Evolutionary conservation across 1,284 basidiomycete species (phyloP).

Genomic region (Pholiota adiposa): DNA sequence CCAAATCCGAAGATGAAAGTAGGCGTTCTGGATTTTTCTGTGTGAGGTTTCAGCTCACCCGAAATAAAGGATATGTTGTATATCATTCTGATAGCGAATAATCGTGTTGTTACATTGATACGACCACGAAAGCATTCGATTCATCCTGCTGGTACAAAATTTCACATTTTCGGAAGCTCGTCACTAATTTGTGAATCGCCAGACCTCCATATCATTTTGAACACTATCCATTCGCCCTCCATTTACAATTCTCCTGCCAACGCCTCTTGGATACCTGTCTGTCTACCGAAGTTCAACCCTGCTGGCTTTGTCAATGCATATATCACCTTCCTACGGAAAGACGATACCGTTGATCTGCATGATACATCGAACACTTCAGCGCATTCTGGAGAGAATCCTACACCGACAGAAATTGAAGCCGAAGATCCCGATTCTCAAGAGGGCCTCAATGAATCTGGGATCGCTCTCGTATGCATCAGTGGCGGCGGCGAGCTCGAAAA

Average conservation of each 20-base stretch:
- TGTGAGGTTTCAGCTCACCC: background rate
- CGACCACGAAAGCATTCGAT: constrained; percentile 93
- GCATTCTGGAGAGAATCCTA: constrained; percentile 8
- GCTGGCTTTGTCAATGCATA: constrained; percentile 93
- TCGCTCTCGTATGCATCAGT: constrained; percentile 70
- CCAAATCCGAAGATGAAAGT: constrained; percentile 84
- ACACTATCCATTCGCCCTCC: constrained; percentile 75
- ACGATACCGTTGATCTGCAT: constrained; percentile 25
- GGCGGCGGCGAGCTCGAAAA: constrained; percentile 71
- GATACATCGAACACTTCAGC: constrained; percentile 11
- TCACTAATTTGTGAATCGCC: background rate
- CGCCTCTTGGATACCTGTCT: constrained; percentile 94
- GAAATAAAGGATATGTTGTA: constrained; percentile 10
- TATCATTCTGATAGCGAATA: constrained; percentile 78
- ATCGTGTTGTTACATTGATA: constrained; percentile 85
- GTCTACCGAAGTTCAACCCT: constrained; percentile 93
- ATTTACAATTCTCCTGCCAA: constrained; percentile 74
- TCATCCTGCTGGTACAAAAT: constrained; percentile 82
- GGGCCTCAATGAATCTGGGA: constrained; percentile 38
- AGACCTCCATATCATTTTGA: constrained; percentile 90
- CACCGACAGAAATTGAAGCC: constrained; percentile 13
- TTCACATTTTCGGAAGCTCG: background rate
- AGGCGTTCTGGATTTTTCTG: constrained; percentile 18
- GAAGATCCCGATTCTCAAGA: constrained; percentile 20
- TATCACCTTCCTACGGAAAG: constrained; percentile 67